Evolutionary conservation across 2,329 filamentous ascomycete species (phyloP), one percentile per base, ranked within the genome.

Genomic region (Apiospora phragmitis): DNA sequence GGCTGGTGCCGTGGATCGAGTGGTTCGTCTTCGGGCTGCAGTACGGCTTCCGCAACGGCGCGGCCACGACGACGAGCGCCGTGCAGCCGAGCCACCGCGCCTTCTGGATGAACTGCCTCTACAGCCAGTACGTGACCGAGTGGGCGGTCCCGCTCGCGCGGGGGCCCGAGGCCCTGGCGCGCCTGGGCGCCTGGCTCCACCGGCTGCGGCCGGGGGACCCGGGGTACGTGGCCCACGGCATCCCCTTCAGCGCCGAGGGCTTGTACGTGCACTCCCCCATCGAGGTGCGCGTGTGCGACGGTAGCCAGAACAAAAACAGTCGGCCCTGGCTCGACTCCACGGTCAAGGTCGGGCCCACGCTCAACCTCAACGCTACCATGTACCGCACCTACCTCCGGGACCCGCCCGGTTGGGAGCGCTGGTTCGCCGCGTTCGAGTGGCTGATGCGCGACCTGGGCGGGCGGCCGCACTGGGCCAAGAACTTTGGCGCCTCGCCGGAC

Each of bases 21-120:
- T 96, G 94, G 93, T 95, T 98, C 80, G 93, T 98, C 69, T 98
- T 98, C 77, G 94, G 95, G 75, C 94, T 98, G 93, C 95, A 98
- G 81, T 98, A 98, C 80, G 95, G 95, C 68, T 98, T 98, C 86
- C 85, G 85, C 45, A 89, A 93, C 72, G 90, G 90, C 68, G n/a
- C 24, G 12, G 21, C 38, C 65, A 87, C 86, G 3, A 86, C 87
- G 68, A 92, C 90, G 49, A 86, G 87, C n/a, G 95, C 92, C 6
- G 89, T 98, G 24, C 93, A 98, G 81, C 90, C 92, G 26, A 93
- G 92, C 73, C 90, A 92, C 71, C 85, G 92, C 73, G 95, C 94
- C 18, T 88, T 98, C 62, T 86, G 98, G 69, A 95, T 99, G 93
- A 96, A 99, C 84, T 99, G 96, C 78, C 88, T 98, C 6, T 99